phyloP scores from a whole-genome alignment of 2,329 filamentous ascomycete genomes.

The Penicillium sp. region DNA sequence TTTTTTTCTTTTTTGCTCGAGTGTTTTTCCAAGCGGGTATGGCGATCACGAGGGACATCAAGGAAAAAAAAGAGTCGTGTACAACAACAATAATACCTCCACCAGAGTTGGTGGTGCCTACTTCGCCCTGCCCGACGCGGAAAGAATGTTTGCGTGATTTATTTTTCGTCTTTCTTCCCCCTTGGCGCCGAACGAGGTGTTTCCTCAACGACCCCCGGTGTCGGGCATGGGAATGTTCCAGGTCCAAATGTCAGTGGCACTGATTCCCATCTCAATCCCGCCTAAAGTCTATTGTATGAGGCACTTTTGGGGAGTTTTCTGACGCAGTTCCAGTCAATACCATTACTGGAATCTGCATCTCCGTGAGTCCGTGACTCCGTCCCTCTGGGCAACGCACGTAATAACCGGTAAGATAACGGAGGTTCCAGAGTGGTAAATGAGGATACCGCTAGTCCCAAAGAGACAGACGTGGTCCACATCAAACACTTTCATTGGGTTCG shows the following conservation, averaged over 20 bases:
- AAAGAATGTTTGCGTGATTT: slow-evolving; percentile 16
- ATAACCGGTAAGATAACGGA: background rate
- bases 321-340: background rate
- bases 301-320: slow-evolving; percentile 4
- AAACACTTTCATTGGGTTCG: background rate
- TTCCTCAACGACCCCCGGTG: slow-evolving; percentile 22
- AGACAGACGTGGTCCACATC: background rate
- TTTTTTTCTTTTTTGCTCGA: too few relatives aligned
- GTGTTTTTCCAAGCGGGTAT: too few relatives aligned
- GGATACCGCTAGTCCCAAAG: slow-evolving; percentile 1
- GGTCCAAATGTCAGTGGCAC: too few relatives aligned
- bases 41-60: too few relatives aligned
- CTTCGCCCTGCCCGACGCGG: background rate
- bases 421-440: background rate
- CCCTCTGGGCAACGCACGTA: too few relatives aligned
- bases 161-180: too few relatives aligned
- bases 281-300: slow-evolving; percentile 5
- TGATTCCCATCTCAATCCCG: too few relatives aligned
- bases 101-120: too few relatives aligned
- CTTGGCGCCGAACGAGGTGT: slow-evolving; percentile 4
- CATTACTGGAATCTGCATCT: background rate
- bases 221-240: slow-evolving; percentile 12
- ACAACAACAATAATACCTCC: too few relatives aligned
- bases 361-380: too few relatives aligned
- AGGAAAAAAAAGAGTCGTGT: too few relatives aligned